phyloP scores from a whole-genome alignment of 164 flowering plant genomes.

The Vitis vinifera region DNA sequence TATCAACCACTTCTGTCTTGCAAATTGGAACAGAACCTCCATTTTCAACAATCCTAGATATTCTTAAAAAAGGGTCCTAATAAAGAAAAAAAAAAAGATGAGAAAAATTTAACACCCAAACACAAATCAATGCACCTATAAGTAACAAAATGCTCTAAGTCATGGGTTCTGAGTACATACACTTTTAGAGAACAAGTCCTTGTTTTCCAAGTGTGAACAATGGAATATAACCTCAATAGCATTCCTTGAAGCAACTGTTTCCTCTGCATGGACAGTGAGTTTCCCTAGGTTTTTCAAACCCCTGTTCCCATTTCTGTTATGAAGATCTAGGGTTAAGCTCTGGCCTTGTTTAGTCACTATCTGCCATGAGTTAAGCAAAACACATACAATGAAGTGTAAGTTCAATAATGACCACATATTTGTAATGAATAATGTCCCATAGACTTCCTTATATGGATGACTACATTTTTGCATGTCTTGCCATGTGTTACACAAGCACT shows the following conservation, averaged over 20 bases:
- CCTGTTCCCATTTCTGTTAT: constrained; percentile 21
- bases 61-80: constrained; percentile 28
- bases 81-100: too few relatives aligned
- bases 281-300: constrained; percentile 43
- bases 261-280: constrained; percentile 78
- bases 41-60: constrained; percentile 70
- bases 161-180: constrained; percentile 39
- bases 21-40: constrained; percentile 74
- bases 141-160: too few relatives aligned
- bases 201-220: constrained; percentile 65
- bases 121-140: too few relatives aligned
- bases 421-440: not conserved
- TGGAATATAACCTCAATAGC: constrained; percentile 65
- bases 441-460: too few relatives aligned
- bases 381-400: not conserved
- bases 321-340: constrained; percentile 51
- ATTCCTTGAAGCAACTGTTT: constrained; percentile 60
- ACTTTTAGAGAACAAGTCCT: constrained; percentile 80
- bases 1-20: constrained; percentile 82
- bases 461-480: too few relatives aligned
- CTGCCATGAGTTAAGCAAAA: constrained; percentile 33
- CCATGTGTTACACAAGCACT: not conserved
- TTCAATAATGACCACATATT: not conserved
- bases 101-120: too few relatives aligned
- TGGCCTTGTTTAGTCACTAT: constrained; percentile 53